Conservation (phyloP, 352 stramenopile genomes). For the Phytopythium mirpurense region DNA sequence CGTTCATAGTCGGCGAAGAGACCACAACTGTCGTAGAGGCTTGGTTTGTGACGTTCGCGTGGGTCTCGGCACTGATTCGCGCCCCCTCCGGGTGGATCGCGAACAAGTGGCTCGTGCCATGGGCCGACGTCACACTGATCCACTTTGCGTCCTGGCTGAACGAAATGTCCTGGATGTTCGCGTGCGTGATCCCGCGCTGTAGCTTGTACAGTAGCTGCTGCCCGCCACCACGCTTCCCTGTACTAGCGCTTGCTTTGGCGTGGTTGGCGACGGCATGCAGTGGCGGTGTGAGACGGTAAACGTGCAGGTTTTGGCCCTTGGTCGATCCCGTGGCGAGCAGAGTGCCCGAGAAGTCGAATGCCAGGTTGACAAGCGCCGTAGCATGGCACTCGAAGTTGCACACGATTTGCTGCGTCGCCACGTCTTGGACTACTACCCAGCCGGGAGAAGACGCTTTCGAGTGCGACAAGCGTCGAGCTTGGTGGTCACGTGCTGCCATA, state of each 20-base stretch:
- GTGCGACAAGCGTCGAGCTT: background rate
- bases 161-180: constrained; percentile 74
- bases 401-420: constrained; percentile 55
- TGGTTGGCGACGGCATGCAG: constrained; percentile 34
- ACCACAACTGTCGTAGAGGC: constrained; percentile 1
- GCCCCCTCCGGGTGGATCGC: constrained; percentile 69
- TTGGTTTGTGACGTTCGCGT: constrained; percentile 37
- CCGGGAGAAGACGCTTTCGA: constrained; percentile 22
- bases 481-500: background rate
- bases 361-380: constrained; percentile 62
- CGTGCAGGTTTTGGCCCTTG: constrained; percentile 84
- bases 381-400: constrained; percentile 75
- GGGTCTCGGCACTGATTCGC: constrained; percentile 62
- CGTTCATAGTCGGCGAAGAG: background rate
- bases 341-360: constrained; percentile 71
- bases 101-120: constrained; percentile 85
- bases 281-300: constrained; percentile 69
- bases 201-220: constrained; percentile 82
- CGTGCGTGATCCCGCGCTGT: constrained; percentile 83
- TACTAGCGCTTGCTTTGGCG: background rate
- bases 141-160: constrained; percentile 85
- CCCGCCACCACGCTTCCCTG: background rate
- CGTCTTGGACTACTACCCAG: constrained; percentile 66
- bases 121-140: constrained; percentile 79
- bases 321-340: constrained; percentile 75